Percentiles rank a stretch among this genome's conserved stretches.
These are phyloP conservation scores for Zoysia pacifica DNA, from an alignment of 176 grass and related monocot genomes.

Conservation along the genomic window DNA sequence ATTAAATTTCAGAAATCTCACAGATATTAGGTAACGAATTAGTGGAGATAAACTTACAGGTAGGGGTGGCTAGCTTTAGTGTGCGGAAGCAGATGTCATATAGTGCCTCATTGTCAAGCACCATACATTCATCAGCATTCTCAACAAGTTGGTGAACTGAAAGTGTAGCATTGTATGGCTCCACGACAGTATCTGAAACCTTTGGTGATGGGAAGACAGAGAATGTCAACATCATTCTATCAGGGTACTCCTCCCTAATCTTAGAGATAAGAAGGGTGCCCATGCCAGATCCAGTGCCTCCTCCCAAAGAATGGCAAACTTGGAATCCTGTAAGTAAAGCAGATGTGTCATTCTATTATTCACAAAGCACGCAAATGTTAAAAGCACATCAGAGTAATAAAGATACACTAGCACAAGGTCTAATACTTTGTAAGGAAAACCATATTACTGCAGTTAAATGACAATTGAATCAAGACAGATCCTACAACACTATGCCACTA, in stretches of 20 bases:
- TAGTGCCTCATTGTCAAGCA: conserved; percentile 69
- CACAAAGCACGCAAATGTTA: background rate
- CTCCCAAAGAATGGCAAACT: conserved; percentile 68
- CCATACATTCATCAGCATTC: conserved; percentile 74
- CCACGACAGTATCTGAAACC: conserved; percentile 69
- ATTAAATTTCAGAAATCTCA: background rate
- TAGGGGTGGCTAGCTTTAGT: conserved; percentile 62
- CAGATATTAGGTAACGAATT: background rate
- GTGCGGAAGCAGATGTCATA: conserved; percentile 74
- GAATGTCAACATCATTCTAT: conserved; percentile 70
- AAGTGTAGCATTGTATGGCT: conserved; percentile 68
- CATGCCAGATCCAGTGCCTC: conserved; percentile 72
- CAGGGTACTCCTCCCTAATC: conserved; percentile 76
- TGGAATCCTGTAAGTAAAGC: conserved; percentile 42
- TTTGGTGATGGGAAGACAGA: conserved; percentile 71
- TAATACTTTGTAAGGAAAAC: background rate
- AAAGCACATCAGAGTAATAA: background rate
- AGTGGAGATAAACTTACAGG: conserved; percentile 47
- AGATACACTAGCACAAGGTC: background rate
- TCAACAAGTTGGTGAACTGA: conserved; percentile 71
- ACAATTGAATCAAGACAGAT: background rate
- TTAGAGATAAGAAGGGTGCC: conserved; percentile 74
- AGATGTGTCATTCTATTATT: background rate
- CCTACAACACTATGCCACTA: background rate
- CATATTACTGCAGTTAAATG: background rate